Percentiles rank a stretch among this genome's conserved stretches.
phyloP scores from a whole-genome alignment of 768 basidiomycete genomes.

The Bullera alba region DNA sequence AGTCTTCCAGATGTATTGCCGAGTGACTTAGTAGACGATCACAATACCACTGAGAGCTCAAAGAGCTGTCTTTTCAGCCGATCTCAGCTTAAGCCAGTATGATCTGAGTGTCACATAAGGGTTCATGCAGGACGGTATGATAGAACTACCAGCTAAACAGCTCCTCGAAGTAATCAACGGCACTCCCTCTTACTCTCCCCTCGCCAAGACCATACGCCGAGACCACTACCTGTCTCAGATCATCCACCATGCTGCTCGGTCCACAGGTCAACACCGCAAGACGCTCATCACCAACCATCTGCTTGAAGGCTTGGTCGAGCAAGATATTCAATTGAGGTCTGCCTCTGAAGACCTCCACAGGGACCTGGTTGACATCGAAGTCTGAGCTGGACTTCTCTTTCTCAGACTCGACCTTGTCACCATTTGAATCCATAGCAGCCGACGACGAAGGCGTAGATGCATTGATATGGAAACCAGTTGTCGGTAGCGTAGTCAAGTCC shows the following conservation, averaged over 20 bases:
- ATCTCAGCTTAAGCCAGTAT: too few relatives aligned
- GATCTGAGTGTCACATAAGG: too few relatives aligned
- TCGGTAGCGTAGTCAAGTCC: too few relatives aligned
- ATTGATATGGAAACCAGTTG: too few relatives aligned
- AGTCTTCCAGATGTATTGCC: too few relatives aligned
- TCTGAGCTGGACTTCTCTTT: neutral
- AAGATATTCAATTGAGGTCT: constrained; percentile 9
- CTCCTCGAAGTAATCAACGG: constrained; percentile 24
- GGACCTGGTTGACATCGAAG: neutral
- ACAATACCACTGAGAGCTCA: too few relatives aligned
- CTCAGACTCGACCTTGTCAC: neutral
- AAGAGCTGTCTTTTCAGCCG: too few relatives aligned
- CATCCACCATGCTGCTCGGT: constrained; percentile 20
- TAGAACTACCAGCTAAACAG: constrained; percentile 29
- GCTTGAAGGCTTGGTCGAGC: neutral
- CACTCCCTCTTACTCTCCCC: constrained; percentile 9
- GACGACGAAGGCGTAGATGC: too few relatives aligned
- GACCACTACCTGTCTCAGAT: constrained; percentile 9
- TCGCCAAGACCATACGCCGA: constrained; percentile 10
- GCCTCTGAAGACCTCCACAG: too few relatives aligned
- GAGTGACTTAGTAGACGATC: too few relatives aligned
- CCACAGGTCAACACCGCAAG: constrained; percentile 23
- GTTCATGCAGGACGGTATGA: too few relatives aligned
- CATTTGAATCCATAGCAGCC: neutral
- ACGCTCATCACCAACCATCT: constrained; percentile 6